These are phyloP conservation scores for Chlamydomonas sp. DNA, from an alignment of 139 green algal species.

Conservation along the genomic window DNA sequence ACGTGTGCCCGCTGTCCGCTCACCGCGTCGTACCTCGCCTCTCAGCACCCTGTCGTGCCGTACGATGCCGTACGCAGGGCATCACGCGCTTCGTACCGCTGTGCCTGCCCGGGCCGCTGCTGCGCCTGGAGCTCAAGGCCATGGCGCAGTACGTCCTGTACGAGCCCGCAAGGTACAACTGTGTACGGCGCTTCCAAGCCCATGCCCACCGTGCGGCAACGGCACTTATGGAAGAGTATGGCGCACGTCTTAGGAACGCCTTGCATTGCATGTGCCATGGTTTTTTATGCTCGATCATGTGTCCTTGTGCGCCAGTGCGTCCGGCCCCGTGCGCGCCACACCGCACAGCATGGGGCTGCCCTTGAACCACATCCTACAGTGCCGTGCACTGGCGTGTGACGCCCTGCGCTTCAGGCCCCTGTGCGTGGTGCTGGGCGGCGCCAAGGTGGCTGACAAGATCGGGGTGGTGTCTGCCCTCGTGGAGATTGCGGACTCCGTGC, in stretches of 20 bases:
- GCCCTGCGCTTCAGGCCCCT: slow-evolving; percentile 47
- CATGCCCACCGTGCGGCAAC: not conserved
- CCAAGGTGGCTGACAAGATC: slow-evolving; percentile 74
- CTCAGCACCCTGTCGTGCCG: no score
- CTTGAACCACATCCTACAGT: not conserved
- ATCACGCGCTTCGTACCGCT: slow-evolving; percentile 25
- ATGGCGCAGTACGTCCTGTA: slow-evolving; percentile 34
- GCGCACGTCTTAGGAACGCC: not conserved
- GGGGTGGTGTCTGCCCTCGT: slow-evolving; percentile 56
- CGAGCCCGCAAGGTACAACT: slow-evolving; percentile 7
- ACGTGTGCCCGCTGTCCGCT: no score
- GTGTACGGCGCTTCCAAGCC: no score
- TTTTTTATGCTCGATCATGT: no score
- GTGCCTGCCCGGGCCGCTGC: slow-evolving; percentile 52
- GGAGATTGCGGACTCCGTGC: slow-evolving; percentile 43
- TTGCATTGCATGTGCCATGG: not conserved
- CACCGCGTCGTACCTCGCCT: no score
- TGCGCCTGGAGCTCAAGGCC: slow-evolving; percentile 44
- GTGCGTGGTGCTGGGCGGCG: slow-evolving; percentile 62
- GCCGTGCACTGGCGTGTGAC: not conserved
- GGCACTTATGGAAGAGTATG: not conserved
- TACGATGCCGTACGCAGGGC: slow-evolving; percentile 30
- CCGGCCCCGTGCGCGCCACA: no score
- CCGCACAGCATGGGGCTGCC: no score
- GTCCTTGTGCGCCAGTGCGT: no score